Base-by-base conservation (phyloP, 345 rosid genomes). In the Noccaea bulbosa region DNA sequence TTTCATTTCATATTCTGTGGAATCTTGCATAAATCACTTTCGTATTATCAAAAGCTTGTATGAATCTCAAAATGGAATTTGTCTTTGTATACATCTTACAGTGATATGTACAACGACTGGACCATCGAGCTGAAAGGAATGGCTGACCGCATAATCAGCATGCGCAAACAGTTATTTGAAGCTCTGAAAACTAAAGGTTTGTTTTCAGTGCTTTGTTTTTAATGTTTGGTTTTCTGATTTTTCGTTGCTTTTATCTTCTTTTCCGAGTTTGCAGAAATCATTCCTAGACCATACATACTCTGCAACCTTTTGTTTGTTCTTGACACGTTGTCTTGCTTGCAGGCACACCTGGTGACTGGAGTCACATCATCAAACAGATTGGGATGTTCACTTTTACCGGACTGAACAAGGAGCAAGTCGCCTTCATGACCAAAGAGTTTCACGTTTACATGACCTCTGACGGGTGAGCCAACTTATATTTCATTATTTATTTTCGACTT, bases 261-360 rank as follows among this genome's bases (percentile, higher is more conserved):
- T 70, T 37, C 4, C 33, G 11, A 32, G 37, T 53, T 6, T 20
- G 45, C 48, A 22, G 45, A 44, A 44, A 61, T 40, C 40, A 54
- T 48, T 55, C 7, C 2, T 37, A 8, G 20, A 11, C 12, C 64
- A 30, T 4, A 3, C 64, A 30, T 4, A 3, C 45, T 62, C 49
- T 62, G 47, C 52, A 40, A 58, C 37, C 15, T 56, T 17, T 17
- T 38, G 65, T 22, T 33, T 3, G 65, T 22, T 33, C 5, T 55
- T 69, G 66, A 62, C 55, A 37, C 9, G 0, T 20, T 12, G 1
- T 69, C 47, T 51, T 53, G 53, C 47, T 58, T 41, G 70, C 84
- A 88, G 95, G 91, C 51, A 88, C 95, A 69, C 88, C 91, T 8
- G 95, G 95, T 48, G 88, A 88, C 61, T 88, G 95, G 95, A 86